Conservation (phyloP, 2,329 filamentous ascomycete species). For the Scedosporium boydii region DNA sequence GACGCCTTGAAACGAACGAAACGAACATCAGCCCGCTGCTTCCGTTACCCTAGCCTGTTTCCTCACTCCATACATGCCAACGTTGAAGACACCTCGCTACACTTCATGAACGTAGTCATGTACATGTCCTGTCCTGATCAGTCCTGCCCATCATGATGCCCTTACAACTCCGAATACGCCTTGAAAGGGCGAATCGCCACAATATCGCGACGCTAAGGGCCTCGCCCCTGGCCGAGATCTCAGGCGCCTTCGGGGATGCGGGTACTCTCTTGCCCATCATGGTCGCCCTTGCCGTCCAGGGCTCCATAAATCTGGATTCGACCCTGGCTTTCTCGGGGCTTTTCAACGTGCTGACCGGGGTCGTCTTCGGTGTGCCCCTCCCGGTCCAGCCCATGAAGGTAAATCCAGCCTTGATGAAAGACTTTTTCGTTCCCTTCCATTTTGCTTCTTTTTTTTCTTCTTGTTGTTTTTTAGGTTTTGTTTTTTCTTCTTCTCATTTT, state of each 20-base stretch:
- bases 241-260: slow-evolving; percentile 77
- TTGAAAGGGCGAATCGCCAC: slow-evolving; percentile 27
- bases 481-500: too few species aligned
- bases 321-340: slow-evolving; percentile 84
- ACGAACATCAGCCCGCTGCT: background rate
- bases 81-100: background rate
- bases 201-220: slow-evolving; percentile 38
- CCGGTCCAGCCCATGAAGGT: slow-evolving; percentile 84
- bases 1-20: background rate
- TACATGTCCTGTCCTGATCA: too few species aligned
- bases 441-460: background rate
- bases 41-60: background rate
- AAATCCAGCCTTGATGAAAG: background rate
- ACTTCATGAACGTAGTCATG: background rate
- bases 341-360: slow-evolving; percentile 76
- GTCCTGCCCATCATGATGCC: background rate
- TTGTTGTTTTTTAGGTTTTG: background rate
- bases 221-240: slow-evolving; percentile 60
- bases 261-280: slow-evolving; percentile 84
- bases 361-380: slow-evolving; percentile 76
- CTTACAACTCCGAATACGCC: background rate
- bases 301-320: slow-evolving; percentile 69
- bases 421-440: background rate
- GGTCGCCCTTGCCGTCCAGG: slow-evolving; percentile 71
- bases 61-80: too few species aligned